Percentiles rank a stretch among this genome's conserved stretches.
Evolutionary conservation across 2,329 filamentous ascomycete species (phyloP).

Genomic region (Talaromyces pinophilus): DNA sequence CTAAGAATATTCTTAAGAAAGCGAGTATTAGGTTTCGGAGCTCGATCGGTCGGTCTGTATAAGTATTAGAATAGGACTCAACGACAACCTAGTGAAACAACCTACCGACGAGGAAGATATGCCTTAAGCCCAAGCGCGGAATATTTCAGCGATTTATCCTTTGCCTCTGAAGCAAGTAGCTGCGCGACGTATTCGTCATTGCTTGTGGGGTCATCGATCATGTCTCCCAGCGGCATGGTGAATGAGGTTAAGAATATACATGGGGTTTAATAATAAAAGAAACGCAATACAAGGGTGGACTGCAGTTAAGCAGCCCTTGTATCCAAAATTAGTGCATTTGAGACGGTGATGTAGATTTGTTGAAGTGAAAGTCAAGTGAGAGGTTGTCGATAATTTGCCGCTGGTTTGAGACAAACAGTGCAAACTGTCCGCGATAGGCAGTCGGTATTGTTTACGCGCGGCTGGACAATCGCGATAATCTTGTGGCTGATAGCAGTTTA

Average conservation of each 20-base stretch:
- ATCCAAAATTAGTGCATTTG: constrained; percentile 3
- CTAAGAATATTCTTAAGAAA: constrained; percentile 87
- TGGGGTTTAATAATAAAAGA: constrained; percentile 25
- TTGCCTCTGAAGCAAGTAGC: constrained; percentile 78
- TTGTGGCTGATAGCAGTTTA: neutral
- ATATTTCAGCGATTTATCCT: constrained; percentile 70
- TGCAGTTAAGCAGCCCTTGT: constrained; percentile 3
- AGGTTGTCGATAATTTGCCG: constrained; percentile 3
- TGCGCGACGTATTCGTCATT: constrained; percentile 66
- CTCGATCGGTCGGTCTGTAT: constrained; percentile 62
- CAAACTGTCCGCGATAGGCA: constrained; percentile 24
- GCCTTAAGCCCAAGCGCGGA: constrained; percentile 73
- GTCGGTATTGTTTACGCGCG: constrained; percentile 17
- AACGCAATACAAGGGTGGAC: neutral
- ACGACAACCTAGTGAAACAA: constrained; percentile 23
- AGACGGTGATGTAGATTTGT: neutral
- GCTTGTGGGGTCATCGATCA: constrained; percentile 49
- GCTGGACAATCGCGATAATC: neutral
- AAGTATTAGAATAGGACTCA: neutral
- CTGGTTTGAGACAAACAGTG: constrained; percentile 20
- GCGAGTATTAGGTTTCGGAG: constrained; percentile 85
- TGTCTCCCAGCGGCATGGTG: constrained; percentile 32
- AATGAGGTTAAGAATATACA: constrained; percentile 5
- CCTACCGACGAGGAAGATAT: constrained; percentile 58
- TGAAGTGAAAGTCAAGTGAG: neutral